Evolutionary conservation across 495 filamentous ascomycete genomes (phyloP).

Genomic region (Hypoxylon crocopeplum): DNA sequence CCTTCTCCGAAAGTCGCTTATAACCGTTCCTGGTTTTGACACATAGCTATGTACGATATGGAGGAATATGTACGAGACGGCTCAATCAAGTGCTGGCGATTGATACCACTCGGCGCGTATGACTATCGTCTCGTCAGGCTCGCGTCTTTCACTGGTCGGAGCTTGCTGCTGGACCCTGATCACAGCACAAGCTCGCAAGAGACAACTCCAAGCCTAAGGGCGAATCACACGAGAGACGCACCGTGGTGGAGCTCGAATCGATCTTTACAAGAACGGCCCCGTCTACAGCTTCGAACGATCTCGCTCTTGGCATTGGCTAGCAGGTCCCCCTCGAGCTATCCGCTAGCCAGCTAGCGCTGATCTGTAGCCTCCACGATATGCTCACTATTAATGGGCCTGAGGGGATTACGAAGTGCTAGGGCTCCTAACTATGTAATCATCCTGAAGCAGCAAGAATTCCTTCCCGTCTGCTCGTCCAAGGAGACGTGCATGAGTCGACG

Average conservation of each 20-base stretch:
- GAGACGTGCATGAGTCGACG: slow-evolving; percentile 5
- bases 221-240: slow-evolving; percentile 24
- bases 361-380: slow-evolving; percentile 31
- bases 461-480: slow-evolving; percentile 12
- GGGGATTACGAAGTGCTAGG: slow-evolving; percentile 21
- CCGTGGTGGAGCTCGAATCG: slow-evolving; percentile 29
- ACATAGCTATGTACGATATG: slow-evolving; percentile 23
- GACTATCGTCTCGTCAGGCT: slow-evolving; percentile 11
- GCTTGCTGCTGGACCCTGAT: slow-evolving; percentile 7
- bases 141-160: slow-evolving; percentile 19
- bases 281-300: slow-evolving; percentile 34
- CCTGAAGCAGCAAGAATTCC: slow-evolving; percentile 15
- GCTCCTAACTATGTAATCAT: not conserved
- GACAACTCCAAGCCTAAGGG: slow-evolving; percentile 15
- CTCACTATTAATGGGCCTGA: slow-evolving; percentile 8
- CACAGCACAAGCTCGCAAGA: no score
- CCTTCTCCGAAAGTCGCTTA: slow-evolving; percentile 25
- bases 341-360: slow-evolving; percentile 34
- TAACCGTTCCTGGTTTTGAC: slow-evolving; percentile 14
- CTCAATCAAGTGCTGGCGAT: slow-evolving; percentile 20
- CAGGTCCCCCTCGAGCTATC: slow-evolving; percentile 15
- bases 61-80: no score
- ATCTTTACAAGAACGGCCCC: slow-evolving; percentile 34
- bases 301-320: slow-evolving; percentile 35
- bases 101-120: slow-evolving; percentile 23